Evolutionary conservation across 2,329 filamentous ascomycete species (phyloP).

Genomic region (Ilyonectria sp.): DNA sequence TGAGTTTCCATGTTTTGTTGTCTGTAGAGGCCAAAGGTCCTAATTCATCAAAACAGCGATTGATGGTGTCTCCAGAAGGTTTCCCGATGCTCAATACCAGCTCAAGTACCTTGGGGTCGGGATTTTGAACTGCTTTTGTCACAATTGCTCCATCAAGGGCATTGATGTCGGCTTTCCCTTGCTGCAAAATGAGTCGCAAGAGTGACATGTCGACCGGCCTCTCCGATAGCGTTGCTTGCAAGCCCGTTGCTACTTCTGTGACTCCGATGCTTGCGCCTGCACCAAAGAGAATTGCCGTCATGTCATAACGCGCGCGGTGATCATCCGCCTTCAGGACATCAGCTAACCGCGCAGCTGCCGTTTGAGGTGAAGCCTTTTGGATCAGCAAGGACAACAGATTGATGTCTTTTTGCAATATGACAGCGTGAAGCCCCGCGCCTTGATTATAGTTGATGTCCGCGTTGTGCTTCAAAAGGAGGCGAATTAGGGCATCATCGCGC

Average conservation of each 20-base stretch:
- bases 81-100: slow-evolving; percentile 63
- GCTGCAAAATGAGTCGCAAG: slow-evolving; percentile 63
- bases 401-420: slow-evolving; percentile 65
- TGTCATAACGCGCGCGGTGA: slow-evolving; percentile 59
- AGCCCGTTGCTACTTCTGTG: slow-evolving; percentile 59
- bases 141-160: slow-evolving; percentile 61
- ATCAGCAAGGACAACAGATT: slow-evolving; percentile 62
- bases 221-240: slow-evolving; percentile 60
- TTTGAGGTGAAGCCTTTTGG: slow-evolving; percentile 62
- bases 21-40: slow-evolving; percentile 60
- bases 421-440: slow-evolving; percentile 63
- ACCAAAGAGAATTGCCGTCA: slow-evolving; percentile 62
- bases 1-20: slow-evolving; percentile 65
- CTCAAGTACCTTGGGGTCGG: slow-evolving; percentile 65
- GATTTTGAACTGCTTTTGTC: slow-evolving; percentile 57
- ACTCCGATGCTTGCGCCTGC: slow-evolving; percentile 62
- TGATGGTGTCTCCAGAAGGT: slow-evolving; percentile 60
- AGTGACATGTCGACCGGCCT: slow-evolving; percentile 66
- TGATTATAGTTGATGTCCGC: slow-evolving; percentile 70
- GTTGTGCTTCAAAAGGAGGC: slow-evolving; percentile 65
- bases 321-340: slow-evolving; percentile 64
- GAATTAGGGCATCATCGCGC: slow-evolving; percentile 67
- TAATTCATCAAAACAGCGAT: slow-evolving; percentile 60
- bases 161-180: slow-evolving; percentile 69
- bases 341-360: slow-evolving; percentile 63